Percentiles rank a stretch among this genome's conserved stretches.
Conservation (phyloP, 1,139 yeast species). For the Taphrina confusa region DNA sequence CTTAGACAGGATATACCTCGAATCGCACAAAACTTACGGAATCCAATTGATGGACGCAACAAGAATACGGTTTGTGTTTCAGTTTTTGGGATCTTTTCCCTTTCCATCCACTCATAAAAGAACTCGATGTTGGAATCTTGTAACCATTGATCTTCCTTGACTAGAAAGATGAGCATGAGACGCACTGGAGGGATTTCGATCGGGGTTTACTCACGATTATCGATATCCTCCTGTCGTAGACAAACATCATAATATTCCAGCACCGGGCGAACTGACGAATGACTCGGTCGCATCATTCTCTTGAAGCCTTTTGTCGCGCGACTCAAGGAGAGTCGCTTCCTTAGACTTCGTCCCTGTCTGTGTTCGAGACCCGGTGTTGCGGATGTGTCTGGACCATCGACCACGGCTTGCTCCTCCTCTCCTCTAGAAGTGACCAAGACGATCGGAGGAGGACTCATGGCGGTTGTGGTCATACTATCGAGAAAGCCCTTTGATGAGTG, state of each 20-base stretch:
- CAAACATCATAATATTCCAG: conserved; percentile 50
- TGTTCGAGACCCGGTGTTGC: neutral
- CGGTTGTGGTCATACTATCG: conserved; percentile 9
- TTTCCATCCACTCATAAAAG: conserved; percentile 37
- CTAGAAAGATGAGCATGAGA: neutral
- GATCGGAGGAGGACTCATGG: conserved; percentile 7
- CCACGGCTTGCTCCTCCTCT: neutral
- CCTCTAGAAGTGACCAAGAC: conserved; percentile 1
- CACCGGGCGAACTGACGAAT: conserved; percentile 25
- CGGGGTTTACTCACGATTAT: conserved; percentile 47
- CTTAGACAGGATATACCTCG: too few relatives aligned
- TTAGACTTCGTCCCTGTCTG: conserved; percentile 13
- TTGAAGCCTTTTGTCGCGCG: conserved; percentile 28
- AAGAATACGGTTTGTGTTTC: conserved; percentile 42
- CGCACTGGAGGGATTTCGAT: too few relatives aligned
- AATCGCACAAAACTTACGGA: conserved; percentile 46
- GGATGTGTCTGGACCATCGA: neutral
- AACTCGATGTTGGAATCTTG: conserved; percentile 46
- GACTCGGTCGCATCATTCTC: conserved; percentile 22
- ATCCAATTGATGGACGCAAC: conserved; percentile 51
- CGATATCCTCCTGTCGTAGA: conserved; percentile 53
- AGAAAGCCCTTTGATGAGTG: too few relatives aligned
- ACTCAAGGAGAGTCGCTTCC: conserved; percentile 22
- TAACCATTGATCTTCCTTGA: conserved; percentile 53
- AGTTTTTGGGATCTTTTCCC: conserved; percentile 30